Conservation (phyloP, 495 filamentous ascomycete species). For the Monascus purpureus region DNA sequence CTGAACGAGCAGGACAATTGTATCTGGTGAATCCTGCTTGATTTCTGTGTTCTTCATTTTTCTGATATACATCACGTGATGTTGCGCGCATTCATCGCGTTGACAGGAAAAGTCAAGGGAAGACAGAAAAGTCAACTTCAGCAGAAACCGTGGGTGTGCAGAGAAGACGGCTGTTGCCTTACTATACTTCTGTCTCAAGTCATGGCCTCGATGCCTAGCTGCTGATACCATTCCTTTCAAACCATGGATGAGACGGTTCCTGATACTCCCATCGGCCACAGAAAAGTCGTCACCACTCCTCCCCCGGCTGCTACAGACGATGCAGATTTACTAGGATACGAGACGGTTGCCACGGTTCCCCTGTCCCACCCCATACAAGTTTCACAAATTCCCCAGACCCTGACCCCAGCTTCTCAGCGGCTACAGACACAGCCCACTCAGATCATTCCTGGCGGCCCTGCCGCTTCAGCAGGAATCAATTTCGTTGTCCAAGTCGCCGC, state of each 20-base stretch:
- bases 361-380: conserved; percentile 14
- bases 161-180: too few relatives aligned
- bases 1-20: too few relatives aligned
- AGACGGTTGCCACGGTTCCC: conserved; percentile 49
- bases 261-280: conserved; percentile 35
- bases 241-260: conserved; percentile 30
- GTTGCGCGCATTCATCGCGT: too few relatives aligned
- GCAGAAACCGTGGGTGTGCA: too few relatives aligned
- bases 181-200: neutral
- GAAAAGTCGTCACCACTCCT: conserved; percentile 24
- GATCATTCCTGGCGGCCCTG: conserved; percentile 29
- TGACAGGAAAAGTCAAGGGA: too few relatives aligned
- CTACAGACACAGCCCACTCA: conserved; percentile 59
- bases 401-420: conserved; percentile 24
- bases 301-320: conserved; percentile 14
- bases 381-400: conserved; percentile 9
- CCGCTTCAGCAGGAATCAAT: conserved; percentile 11
- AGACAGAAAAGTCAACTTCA: too few relatives aligned
- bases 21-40: too few relatives aligned
- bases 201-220: neutral
- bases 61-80: too few relatives aligned
- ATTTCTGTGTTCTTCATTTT: too few relatives aligned
- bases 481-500: conserved; percentile 67
- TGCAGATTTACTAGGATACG: conserved; percentile 22
- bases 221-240: conserved; percentile 1